phyloP scores from a whole-genome alignment of 768 basidiomycete genomes.

The Piloderma croceum region DNA sequence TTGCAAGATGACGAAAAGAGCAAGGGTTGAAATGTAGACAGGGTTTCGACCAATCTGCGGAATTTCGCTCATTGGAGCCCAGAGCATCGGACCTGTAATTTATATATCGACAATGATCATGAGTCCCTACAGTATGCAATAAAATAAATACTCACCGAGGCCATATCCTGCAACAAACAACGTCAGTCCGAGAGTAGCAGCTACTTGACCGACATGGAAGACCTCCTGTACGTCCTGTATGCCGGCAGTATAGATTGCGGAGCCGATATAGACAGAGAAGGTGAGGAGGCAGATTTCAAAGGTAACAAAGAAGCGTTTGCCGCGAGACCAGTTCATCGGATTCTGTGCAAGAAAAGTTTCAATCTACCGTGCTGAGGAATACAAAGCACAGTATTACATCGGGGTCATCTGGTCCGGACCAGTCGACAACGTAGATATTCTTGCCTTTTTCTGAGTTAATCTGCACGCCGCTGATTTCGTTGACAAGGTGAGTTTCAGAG shows the following conservation, averaged over 20 bases:
- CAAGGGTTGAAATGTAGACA: slow-evolving; percentile 27
- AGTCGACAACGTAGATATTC: background rate
- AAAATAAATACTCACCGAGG: no score
- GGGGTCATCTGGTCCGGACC: background rate
- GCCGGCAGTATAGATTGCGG: background rate
- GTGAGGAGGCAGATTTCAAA: slow-evolving; percentile 21
- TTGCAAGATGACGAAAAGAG: slow-evolving; percentile 28
- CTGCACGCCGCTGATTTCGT: no score
- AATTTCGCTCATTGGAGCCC: slow-evolving; percentile 28
- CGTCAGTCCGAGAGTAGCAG: background rate
- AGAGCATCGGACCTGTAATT: slow-evolving; percentile 27
- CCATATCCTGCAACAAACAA: no score
- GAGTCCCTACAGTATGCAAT: no score
- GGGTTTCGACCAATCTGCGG: slow-evolving; percentile 28
- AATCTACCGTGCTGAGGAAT: background rate
- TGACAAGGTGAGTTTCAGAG: background rate
- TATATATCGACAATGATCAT: no score
- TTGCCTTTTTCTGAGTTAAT: background rate
- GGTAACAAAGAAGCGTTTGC: background rate
- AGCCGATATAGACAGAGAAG: slow-evolving; percentile 29
- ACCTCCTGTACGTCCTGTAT: background rate
- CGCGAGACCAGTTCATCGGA: background rate
- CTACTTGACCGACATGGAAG: background rate
- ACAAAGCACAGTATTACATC: background rate
- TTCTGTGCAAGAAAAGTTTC: background rate